A percentile compares a stretch with the other conserved stretches of the same genome.
Evolutionary conservation across 805 yeast species (phyloP).

Genomic region (Yarrowia sp.): DNA sequence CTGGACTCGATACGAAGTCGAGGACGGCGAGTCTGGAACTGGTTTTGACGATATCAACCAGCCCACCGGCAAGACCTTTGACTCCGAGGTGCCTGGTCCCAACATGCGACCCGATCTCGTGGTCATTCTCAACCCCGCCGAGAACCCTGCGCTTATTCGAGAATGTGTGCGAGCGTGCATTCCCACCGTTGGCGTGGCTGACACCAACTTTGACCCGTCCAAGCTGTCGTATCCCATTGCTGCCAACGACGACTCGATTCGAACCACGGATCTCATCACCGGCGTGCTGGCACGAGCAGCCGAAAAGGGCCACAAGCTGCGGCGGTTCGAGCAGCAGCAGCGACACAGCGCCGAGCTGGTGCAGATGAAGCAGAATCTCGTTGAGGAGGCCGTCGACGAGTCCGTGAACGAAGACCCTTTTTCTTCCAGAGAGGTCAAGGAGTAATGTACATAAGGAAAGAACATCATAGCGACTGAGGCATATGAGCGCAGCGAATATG

Average conservation of each 20-base stretch:
- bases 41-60: slow-evolving; percentile 27
- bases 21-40: slow-evolving; percentile 52
- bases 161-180: slow-evolving; percentile 81
- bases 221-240: slow-evolving; percentile 92
- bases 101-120: slow-evolving; percentile 83
- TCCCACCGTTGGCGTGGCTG: slow-evolving; percentile 91
- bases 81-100: slow-evolving; percentile 42
- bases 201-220: slow-evolving; percentile 89
- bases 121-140: slow-evolving; percentile 81
- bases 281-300: slow-evolving; percentile 88
- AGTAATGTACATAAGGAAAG: slow-evolving; percentile 22
- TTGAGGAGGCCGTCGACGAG: not conserved
- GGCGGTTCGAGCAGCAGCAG: slow-evolving; percentile 44
- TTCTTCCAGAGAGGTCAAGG: not conserved
- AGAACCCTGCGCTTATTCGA: slow-evolving; percentile 70
- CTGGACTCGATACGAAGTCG: slow-evolving; percentile 71
- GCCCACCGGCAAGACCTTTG: slow-evolving; percentile 51
- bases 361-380: not conserved
- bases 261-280: slow-evolving; percentile 72
- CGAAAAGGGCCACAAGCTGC: slow-evolving; percentile 62
- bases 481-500: too few relatives aligned
- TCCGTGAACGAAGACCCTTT: not conserved
- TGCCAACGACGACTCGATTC: slow-evolving; percentile 86
- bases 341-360: slow-evolving; percentile 27
- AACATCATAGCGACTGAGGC: too few relatives aligned